Evolutionary conservation across 2,329 filamentous ascomycete species (phyloP), one percentile per base, ranked within the genome.

Genomic region (Elsinoe arachidis): DNA sequence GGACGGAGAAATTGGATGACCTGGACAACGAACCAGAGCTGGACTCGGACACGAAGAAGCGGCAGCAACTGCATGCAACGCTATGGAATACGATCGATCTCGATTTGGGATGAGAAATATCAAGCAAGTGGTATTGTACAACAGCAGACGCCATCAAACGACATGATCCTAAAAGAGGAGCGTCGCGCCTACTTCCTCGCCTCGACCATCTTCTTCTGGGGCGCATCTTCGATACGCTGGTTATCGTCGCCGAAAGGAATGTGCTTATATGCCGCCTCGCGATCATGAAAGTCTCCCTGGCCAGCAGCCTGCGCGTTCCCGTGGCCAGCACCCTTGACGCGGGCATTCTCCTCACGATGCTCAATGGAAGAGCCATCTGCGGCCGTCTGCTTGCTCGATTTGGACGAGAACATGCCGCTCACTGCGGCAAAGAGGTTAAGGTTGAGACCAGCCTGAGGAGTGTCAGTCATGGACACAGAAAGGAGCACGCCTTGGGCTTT

Each of bases 351-450:
- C 47, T 70, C 63, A 21, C 61, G 61, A 26, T 65, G 59, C 60
- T 70, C 68, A 21, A 65, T 56, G 44, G 63, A 64, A 58, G 64
- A 68, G 9, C 67, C 68, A 55, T 69, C 68, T 19, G 56, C 56
- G 17, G 63, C 61, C 15, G 56, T 56, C 55, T 66, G 62, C 58
- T 69, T 69, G 54, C 63, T 66, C 12, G 63, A 65, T 61, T 68
- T 70, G 57, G 66, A 61, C 3, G 64, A 66, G 60, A 71, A 70
- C 14, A 64, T 64, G 37, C 69, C 69, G 23, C 65, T 61, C 37
- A 71, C 39, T 5, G 69, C 69, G 46, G 66, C 69, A 59, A 70
- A 69, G 56, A 71, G 60, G 62, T 71, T 70, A 15, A 71, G 62
- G 49, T 71, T 71, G 21, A 71, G 59, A n/a, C 69, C 69, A 30